A percentile compares a stretch with the other conserved stretches of the same genome.
Conservation (phyloP, 2,329 filamentous ascomycete genomes). For the Colletotrichum lupini region DNA sequence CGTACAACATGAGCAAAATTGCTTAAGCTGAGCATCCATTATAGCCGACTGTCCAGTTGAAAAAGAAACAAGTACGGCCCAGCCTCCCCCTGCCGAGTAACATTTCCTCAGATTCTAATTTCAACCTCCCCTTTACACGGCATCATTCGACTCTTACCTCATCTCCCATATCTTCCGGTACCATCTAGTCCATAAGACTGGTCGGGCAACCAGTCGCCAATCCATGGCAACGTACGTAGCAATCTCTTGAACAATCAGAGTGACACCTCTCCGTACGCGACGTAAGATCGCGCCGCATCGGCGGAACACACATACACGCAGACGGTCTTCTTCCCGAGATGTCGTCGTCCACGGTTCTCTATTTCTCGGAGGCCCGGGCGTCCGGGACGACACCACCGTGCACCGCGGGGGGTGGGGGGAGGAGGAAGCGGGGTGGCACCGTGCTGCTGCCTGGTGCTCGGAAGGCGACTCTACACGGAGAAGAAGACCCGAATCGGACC, state of each 20-base stretch:
- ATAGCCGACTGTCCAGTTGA: background rate
- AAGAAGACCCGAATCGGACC: background rate
- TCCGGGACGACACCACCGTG: background rate
- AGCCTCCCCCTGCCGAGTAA: background rate
- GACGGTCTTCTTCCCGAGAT: background rate
- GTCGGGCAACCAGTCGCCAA: background rate
- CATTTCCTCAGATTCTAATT: background rate
- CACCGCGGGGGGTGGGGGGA: background rate
- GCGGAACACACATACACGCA: background rate
- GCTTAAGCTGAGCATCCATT: background rate
- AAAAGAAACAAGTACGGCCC: background rate
- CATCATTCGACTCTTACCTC: background rate
- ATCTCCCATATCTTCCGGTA: background rate
- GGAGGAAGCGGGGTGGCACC: too few relatives aligned
- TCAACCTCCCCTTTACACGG: background rate
- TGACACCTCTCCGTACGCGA: background rate
- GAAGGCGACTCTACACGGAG: conserved; percentile 28
- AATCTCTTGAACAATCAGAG: too few relatives aligned
- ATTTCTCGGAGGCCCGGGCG: background rate
- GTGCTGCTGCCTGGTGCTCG: background rate
- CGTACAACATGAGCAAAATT: background rate
- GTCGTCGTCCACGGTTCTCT: background rate
- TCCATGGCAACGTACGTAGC: background rate
- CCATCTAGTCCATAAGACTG: background rate
- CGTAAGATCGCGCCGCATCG: background rate